Conservation (phyloP, 2,329 filamentous ascomycete species). For the Hypoxylon sp. region DNA sequence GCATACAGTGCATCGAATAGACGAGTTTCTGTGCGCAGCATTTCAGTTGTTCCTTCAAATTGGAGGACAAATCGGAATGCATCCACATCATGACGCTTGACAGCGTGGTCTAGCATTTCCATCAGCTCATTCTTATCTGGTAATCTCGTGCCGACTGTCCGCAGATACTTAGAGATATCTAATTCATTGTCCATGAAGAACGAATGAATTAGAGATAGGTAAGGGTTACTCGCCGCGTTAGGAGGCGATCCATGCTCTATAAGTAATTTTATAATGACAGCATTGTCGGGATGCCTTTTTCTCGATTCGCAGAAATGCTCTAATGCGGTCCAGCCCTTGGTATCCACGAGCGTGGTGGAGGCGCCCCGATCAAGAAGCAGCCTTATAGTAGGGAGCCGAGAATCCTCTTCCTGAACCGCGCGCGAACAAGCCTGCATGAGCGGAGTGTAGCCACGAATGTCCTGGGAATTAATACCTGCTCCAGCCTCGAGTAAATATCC, state of each 20-base stretch:
- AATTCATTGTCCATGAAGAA: conserved; percentile 3
- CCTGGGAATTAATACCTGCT: conserved; percentile 4
- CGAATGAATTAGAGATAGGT: neutral
- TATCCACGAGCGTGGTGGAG: neutral
- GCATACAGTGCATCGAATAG: conserved; percentile 7
- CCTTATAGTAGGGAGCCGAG: neutral
- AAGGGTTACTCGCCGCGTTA: neutral
- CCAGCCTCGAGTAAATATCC: conserved; percentile 21
- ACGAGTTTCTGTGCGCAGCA: neutral
- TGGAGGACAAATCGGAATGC: conserved; percentile 11
- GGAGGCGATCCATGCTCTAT: conserved; percentile 7
- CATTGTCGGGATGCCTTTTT: neutral
- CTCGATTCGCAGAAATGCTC: conserved; percentile 4
- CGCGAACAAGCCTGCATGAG: conserved; percentile 16
- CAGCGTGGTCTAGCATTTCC: conserved; percentile 4
- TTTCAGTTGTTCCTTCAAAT: neutral
- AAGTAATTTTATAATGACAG: conserved; percentile 5
- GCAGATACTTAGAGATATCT: conserved; percentile 4
- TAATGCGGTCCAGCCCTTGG: neutral
- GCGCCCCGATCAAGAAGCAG: conserved; percentile 23
- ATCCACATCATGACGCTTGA: neutral
- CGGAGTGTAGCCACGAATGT: conserved; percentile 5
- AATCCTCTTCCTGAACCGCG: neutral
- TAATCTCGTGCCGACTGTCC: neutral
- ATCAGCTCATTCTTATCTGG: neutral